Evolutionary conservation across 768 basidiomycete genomes (phyloP).

Genomic region (Lactarius evosmus): DNA sequence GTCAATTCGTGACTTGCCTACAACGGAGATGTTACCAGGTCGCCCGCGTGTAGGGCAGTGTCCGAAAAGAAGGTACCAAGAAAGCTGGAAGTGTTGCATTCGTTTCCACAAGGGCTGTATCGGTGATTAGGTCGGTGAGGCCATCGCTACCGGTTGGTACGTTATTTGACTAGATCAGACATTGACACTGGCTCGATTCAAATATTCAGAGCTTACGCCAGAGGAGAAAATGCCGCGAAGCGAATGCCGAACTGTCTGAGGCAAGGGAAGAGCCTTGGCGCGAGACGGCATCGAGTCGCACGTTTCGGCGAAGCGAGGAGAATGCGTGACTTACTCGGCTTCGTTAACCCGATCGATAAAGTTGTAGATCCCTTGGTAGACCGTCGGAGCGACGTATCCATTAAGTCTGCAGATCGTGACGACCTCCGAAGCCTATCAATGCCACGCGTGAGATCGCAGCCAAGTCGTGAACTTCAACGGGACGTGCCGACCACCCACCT

Average conservation of each 20-base stretch:
- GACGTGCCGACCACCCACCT: constrained; percentile 1
- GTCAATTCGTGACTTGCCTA: constrained; percentile 35
- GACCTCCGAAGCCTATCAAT: constrained; percentile 31
- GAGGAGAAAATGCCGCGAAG: constrained; percentile 36
- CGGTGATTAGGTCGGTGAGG: constrained; percentile 28
- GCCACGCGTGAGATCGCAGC: constrained; percentile 3
- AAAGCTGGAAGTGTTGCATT: constrained; percentile 8
- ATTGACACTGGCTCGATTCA: background rate
- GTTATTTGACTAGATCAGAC: background rate
- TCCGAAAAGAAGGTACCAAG: background rate
- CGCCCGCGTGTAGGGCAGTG: too few species aligned
- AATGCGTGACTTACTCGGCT: constrained; percentile 19
- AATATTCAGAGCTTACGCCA: constrained; percentile 26
- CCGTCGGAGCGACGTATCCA: constrained; percentile 30
- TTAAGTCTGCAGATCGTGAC: constrained; percentile 31
- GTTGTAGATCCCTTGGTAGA: constrained; percentile 32
- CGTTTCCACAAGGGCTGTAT: background rate
- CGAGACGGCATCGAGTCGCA: background rate
- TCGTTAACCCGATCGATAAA: constrained; percentile 29
- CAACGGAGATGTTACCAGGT: constrained; percentile 27
- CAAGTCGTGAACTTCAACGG: background rate
- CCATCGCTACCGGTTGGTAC: constrained; percentile 21
- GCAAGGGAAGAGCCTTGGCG: constrained; percentile 28
- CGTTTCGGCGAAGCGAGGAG: background rate
- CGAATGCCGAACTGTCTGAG: constrained; percentile 32